These are phyloP conservation scores for Chimonanthus salicifolius DNA, from an alignment of 164 flowering plant species.

Conservation along the genomic window DNA sequence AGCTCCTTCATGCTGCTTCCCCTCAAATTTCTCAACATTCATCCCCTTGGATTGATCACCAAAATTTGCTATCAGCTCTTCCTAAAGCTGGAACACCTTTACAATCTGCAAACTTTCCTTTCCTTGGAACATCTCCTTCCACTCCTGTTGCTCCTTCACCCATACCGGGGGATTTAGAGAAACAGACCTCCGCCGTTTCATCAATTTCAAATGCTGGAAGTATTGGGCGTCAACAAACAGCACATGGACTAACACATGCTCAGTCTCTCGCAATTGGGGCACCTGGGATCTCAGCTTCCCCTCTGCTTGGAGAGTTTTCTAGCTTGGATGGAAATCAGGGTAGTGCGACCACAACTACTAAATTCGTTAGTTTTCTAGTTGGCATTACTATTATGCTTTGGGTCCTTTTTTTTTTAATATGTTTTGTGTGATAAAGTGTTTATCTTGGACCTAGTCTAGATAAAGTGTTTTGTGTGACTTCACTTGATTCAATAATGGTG, in stretches of 20 bases:
- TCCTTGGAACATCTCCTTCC: constrained; percentile 73
- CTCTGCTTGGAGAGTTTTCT: constrained; percentile 67
- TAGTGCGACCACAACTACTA: constrained; percentile 16
- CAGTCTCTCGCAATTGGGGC: constrained; percentile 79
- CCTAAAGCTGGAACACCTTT: constrained; percentile 65
- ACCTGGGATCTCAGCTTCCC: constrained; percentile 96
- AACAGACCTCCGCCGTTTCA: constrained; percentile 45
- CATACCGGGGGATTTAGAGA: constrained; percentile 69
- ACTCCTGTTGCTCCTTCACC: constrained; percentile 84
- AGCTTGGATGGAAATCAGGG: constrained; percentile 56
- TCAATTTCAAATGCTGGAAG: constrained; percentile 60
- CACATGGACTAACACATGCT: constrained; percentile 25
- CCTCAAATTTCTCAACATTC: constrained; percentile 74
- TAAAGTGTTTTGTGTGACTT: no score
- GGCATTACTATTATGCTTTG: no score
- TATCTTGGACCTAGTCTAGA: no score
- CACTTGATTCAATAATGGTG: no score
- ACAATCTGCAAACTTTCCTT: constrained; percentile 72
- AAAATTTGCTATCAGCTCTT: constrained; percentile 40
- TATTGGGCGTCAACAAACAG: constrained; percentile 43
- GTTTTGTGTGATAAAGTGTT: no score
- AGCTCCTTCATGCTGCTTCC: constrained; percentile 59
- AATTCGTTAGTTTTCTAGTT: no score
- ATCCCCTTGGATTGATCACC: constrained; percentile 85
- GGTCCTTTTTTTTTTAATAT: no score